phyloP scores from a whole-genome alignment of 306 rosid species.

The Quercus alba region DNA sequence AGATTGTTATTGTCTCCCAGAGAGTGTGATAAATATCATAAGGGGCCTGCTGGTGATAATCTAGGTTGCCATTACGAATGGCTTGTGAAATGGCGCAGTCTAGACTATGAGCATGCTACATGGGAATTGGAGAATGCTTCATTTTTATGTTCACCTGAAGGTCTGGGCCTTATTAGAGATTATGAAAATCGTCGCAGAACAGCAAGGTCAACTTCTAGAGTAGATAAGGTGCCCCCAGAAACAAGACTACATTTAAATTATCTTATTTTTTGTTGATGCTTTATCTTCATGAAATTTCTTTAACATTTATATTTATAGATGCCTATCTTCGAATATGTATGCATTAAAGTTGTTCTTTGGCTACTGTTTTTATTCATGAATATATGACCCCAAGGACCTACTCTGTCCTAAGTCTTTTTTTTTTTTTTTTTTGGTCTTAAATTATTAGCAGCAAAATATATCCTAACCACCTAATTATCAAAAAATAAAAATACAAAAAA shows the following conservation, averaged over 20 bases:
- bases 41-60: constrained; percentile 29
- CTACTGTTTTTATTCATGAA: not conserved
- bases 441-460: no score
- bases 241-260: not conserved
- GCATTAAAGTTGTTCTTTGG: not conserved
- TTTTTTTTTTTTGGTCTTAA: no score
- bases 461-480: no score
- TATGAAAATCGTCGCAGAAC: constrained; percentile 46
- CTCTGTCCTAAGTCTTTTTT: no score
- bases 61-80: constrained; percentile 42
- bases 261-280: not conserved
- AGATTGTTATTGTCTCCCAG: constrained; percentile 33
- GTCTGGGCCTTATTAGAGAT: constrained; percentile 42
- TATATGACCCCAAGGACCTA: not conserved
- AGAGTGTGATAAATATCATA: constrained; percentile 23
- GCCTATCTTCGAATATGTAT: not conserved
- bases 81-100: constrained; percentile 78
- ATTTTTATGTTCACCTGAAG: constrained; percentile 42
- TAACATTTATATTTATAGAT: not conserved
- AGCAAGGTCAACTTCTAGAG: constrained; percentile 29
- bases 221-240: constrained; percentile 33
- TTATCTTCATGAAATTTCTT: not conserved
- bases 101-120: constrained; percentile 57
- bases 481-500: no score
- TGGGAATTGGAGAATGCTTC: constrained; percentile 68